A percentile compares a stretch with the other conserved stretches of the same genome.
phyloP scores from a whole-genome alignment of 768 basidiomycete genomes.

The Pluteus cervinus region DNA sequence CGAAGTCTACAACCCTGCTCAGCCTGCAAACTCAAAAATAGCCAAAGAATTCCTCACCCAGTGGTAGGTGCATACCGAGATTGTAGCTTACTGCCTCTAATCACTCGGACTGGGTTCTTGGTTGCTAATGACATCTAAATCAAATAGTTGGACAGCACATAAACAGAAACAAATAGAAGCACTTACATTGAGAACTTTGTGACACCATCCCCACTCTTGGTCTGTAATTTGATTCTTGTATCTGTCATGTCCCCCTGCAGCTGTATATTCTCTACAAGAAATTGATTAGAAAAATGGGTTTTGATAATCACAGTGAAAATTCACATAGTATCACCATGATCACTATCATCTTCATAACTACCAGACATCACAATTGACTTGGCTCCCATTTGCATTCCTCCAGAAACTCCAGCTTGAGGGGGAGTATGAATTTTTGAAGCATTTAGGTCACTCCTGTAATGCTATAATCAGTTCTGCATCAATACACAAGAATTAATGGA shows the following conservation, averaged over 20 bases:
- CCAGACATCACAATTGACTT: slow-evolving; percentile 34
- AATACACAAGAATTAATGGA: too few species aligned
- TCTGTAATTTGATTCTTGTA: too few species aligned
- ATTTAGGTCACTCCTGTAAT: too few species aligned
- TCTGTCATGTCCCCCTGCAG: too few species aligned
- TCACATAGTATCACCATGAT: slow-evolving; percentile 33
- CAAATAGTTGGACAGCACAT: too few species aligned
- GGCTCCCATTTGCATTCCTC: slow-evolving; percentile 23
- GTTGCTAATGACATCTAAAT: slow-evolving; percentile 28
- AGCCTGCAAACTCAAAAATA: neutral
- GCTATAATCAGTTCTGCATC: too few species aligned
- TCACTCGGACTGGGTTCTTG: slow-evolving; percentile 31
- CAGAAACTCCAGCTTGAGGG: slow-evolving; percentile 29
- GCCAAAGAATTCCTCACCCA: slow-evolving; percentile 18
- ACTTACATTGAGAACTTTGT: too few species aligned
- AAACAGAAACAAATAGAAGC: too few species aligned
- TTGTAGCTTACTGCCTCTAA: slow-evolving; percentile 25
- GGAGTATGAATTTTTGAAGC: slow-evolving; percentile 25
- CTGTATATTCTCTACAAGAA: too few species aligned
- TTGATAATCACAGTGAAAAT: too few species aligned
- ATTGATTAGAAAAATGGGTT: too few species aligned
- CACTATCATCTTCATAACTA: slow-evolving; percentile 31
- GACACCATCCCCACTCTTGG: too few species aligned
- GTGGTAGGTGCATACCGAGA: slow-evolving; percentile 28
- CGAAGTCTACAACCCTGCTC: slow-evolving; percentile 24